A percentile compares a stretch with the other conserved stretches of the same genome.
phyloP scores from a whole-genome alignment of 139 green algal species.

The Chlorella sp. region DNA sequence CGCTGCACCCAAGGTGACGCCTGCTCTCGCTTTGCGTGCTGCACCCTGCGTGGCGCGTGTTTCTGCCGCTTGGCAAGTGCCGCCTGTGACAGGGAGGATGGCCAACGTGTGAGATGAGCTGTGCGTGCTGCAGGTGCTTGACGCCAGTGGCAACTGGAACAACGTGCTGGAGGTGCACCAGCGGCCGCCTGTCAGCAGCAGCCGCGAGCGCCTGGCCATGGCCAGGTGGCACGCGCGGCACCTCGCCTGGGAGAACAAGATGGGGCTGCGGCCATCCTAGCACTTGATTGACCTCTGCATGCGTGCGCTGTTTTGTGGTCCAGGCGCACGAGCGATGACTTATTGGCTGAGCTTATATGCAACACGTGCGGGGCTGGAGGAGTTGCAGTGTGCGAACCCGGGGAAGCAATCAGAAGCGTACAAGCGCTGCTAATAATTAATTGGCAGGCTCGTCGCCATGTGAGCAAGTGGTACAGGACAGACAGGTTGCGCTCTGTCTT shows the following conservation, averaged over 20 bases:
- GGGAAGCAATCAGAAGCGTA: too few species aligned
- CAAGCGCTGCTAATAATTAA: too few species aligned
- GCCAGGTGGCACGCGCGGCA: slow-evolving; percentile 31
- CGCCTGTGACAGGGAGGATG: too few species aligned
- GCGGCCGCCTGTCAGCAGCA: slow-evolving; percentile 22
- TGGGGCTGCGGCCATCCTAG: slow-evolving; percentile 14
- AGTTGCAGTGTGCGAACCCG: too few species aligned
- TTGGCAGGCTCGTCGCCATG: too few species aligned
- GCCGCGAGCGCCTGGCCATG: slow-evolving; percentile 28
- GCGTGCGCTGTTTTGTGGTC: too few species aligned
- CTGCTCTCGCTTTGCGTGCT: not conserved
- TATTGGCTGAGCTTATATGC: too few species aligned
- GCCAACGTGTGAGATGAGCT: not conserved
- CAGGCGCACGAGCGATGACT: too few species aligned
- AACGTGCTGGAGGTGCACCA: slow-evolving; percentile 52
- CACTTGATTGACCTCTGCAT: too few species aligned
- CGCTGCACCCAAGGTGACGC: slow-evolving; percentile 34
- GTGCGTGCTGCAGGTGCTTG: slow-evolving; percentile 20
- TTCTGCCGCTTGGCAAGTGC: not conserved
- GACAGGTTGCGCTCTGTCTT: too few species aligned
- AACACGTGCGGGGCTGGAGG: too few species aligned
- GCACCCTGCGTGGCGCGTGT: not conserved
- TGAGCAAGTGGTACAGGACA: too few species aligned
- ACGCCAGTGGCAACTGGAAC: slow-evolving; percentile 65
- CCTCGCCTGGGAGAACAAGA: slow-evolving; percentile 34